Evolutionary conservation across 2,329 filamentous ascomycete genomes (phyloP).

Genomic region (Colletotrichum sp.): DNA sequence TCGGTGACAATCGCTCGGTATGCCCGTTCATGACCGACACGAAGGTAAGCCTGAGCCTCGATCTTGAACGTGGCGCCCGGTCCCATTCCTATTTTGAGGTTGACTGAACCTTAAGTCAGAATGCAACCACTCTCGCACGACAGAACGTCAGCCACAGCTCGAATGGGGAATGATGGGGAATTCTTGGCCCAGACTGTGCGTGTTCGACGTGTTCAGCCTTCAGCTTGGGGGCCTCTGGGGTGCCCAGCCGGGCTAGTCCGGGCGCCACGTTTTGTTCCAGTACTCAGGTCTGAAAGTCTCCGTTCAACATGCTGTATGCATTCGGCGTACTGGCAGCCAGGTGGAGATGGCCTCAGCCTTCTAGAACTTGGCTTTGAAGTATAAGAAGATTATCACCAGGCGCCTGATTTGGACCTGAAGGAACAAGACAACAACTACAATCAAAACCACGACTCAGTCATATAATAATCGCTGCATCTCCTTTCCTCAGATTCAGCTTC

Average conservation of each 20-base stretch:
- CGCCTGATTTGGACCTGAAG: background rate
- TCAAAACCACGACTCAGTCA: background rate
- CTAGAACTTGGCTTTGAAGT: background rate
- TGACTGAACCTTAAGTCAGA: background rate
- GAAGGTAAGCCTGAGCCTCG: slow-evolving; percentile 1
- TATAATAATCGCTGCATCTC: background rate
- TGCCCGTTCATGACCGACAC: background rate
- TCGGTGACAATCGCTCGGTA: background rate
- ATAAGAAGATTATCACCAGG: slow-evolving; percentile 16
- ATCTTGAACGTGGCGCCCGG: background rate
- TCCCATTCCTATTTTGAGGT: background rate
- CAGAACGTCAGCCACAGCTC: background rate
- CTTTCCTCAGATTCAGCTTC: background rate
- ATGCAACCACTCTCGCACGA: background rate
- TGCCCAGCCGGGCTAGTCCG: background rate
- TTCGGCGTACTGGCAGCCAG: background rate
- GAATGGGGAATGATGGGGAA: background rate
- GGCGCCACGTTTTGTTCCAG: background rate
- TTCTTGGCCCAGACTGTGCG: background rate
- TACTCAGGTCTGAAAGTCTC: slow-evolving; percentile 1
- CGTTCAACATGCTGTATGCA: background rate
- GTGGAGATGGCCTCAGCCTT: background rate
- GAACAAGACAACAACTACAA: background rate
- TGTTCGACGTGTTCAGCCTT: background rate
- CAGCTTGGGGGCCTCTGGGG: background rate